Evolutionary conservation across 2,329 filamentous ascomycete species (phyloP), one percentile per base, ranked within the genome.

Genomic region (Fusarium sacchari): DNA sequence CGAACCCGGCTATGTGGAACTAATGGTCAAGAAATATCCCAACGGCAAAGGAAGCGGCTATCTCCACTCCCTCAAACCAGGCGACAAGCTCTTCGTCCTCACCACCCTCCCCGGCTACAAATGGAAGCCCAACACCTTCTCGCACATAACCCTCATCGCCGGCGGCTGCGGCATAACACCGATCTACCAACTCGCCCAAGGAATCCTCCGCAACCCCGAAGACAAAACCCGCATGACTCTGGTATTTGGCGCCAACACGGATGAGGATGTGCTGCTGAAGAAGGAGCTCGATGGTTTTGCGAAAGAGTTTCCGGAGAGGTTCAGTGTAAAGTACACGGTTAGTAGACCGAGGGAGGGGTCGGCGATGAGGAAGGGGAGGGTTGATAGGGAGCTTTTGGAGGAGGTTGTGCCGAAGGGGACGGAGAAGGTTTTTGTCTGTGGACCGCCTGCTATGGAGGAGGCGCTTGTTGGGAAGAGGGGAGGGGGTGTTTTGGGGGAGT

Each of bases 121-220:
- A 39, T 92, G 88, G 87, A 86, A 83, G 28, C 82, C 87, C 34
- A 88, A 86, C 71, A 81, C 82, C 78, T 84, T 80, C 76, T 78
- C 77, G 7, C 85, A 88, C 69, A 80, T 94, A n/a, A 87, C 89
- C 6, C 84, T 93, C 43, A 88, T 94, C 47, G 92, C 92, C 1
- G 92, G 92, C 49, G 92, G 92, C 18, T 91, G 91, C 1, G 92
- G 92, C 24, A 93, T 94, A 72, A 94, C 92, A 1, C 92, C 92
- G 0, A 87, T 92, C 72, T 93, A 89, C 78, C 90, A 92, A 78
- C 86, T 93, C 5, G 84, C 88, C 5, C 87, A 86, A 55, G 89
- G 89, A 5, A 91, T 93, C 63, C 82, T 92, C n/a, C 80, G 83
- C 49, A 88, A 93, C 76, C 86, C 90, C 0, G 80, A 85, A 3